Percentiles rank a stretch among this genome's conserved stretches.
Conservation (phyloP, 305 asterid species). For the Fraxinus platypoda region DNA sequence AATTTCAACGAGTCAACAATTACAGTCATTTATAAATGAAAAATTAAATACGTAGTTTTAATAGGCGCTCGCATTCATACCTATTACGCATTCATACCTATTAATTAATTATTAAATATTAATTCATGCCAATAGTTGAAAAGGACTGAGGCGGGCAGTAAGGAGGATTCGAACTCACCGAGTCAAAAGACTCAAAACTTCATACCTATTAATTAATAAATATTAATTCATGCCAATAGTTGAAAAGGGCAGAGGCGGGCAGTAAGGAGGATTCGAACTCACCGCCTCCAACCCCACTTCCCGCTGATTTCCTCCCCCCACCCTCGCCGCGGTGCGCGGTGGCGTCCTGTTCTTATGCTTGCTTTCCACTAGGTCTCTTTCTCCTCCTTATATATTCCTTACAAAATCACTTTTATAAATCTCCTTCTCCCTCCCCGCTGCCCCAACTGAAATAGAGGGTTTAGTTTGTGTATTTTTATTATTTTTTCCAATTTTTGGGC, state of each 20-base stretch:
- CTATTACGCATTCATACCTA: no score
- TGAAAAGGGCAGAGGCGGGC: constrained; percentile 30
- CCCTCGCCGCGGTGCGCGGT: background rate
- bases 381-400: background rate
- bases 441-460: background rate
- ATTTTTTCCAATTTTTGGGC: background rate
- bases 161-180: constrained; percentile 14
- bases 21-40: background rate
- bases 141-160: constrained; percentile 33
- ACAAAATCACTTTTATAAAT: background rate
- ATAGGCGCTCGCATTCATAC: background rate
- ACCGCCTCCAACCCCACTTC: constrained; percentile 43
- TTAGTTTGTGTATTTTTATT: background rate
- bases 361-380: background rate
- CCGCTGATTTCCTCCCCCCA: constrained; percentile 22
- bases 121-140: background rate
- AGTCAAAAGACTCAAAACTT: background rate
- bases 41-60: background rate
- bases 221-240: background rate
- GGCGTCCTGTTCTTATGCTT: background rate
- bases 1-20: background rate
- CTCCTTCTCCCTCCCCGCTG: background rate
- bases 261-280: constrained; percentile 42
- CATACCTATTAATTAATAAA: background rate
- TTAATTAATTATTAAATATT: background rate